phyloP scores from a whole-genome alignment of 352 stramenopile genomes.

The Pythium phragmiticola region DNA sequence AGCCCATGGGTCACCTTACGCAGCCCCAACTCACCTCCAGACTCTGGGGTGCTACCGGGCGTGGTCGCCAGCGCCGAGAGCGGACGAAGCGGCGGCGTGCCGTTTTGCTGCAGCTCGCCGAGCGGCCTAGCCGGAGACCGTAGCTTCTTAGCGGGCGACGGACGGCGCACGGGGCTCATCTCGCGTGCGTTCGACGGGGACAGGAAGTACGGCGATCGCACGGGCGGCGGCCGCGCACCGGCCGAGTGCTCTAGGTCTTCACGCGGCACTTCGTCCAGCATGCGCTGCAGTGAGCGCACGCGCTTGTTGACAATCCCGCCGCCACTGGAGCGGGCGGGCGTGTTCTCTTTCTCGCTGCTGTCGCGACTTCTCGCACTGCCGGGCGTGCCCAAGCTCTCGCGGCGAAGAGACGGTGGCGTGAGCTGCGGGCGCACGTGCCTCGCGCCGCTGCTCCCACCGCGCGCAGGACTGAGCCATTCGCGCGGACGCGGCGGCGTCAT shows the following conservation, averaged over 20 bases:
- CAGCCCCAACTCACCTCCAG: not conserved
- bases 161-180: constrained; percentile 22
- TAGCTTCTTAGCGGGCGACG: constrained; percentile 20
- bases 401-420: constrained; percentile 22
- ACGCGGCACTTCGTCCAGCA: constrained; percentile 63
- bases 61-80: not conserved
- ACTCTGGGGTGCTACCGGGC: not conserved
- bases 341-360: constrained; percentile 25
- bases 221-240: constrained; percentile 15
- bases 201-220: constrained; percentile 30
- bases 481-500: constrained; percentile 32
- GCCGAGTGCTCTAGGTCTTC: constrained; percentile 32
- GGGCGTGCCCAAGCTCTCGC: constrained; percentile 17
- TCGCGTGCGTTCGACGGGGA: constrained; percentile 25
- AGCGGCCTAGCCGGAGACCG: constrained; percentile 19
- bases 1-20: constrained; percentile 82
- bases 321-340: constrained; percentile 31
- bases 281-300: constrained; percentile 72
- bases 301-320: constrained; percentile 55
- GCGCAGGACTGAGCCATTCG: constrained; percentile 68
- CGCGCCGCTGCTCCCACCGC: constrained; percentile 3
- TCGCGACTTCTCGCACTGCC: constrained; percentile 1
- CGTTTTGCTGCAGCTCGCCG: constrained; percentile 25
- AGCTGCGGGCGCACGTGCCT: constrained; percentile 17
- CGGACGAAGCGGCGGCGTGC: constrained; percentile 14